phyloP scores from a whole-genome alignment of 2,329 filamentous ascomycete species.

The Pseudogymnoascus sp. region DNA sequence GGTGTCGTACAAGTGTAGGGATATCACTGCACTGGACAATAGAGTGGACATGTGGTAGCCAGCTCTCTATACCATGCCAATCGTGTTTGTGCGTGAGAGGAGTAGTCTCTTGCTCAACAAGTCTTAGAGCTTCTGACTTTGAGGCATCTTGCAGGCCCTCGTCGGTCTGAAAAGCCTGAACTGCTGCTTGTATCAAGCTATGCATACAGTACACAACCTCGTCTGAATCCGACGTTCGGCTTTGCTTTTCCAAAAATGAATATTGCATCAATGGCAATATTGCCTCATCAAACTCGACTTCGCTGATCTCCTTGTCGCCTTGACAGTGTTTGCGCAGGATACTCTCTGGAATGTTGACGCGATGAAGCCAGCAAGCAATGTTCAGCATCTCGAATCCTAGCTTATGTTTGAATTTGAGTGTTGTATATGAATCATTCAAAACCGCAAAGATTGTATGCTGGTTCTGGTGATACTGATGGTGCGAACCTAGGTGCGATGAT shows the following conservation, averaged over 20 bases:
- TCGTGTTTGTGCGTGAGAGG: neutral
- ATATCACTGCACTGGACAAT: neutral
- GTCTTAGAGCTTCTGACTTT: neutral
- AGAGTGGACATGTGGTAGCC: neutral
- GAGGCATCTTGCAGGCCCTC: neutral
- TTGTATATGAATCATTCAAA: neutral
- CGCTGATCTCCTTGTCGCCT: neutral
- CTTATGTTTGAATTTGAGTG: neutral
- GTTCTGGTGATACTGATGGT: neutral
- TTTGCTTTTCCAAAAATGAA: neutral
- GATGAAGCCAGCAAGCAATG: neutral
- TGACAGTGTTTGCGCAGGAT: neutral
- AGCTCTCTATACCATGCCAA: neutral
- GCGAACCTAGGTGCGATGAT: neutral
- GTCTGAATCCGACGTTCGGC: neutral
- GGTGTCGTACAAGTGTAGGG: neutral
- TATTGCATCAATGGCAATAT: neutral
- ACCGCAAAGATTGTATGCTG: neutral
- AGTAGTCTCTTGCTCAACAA: neutral
- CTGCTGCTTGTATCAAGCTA: neutral
- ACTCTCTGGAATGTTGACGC: neutral
- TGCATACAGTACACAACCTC: neutral
- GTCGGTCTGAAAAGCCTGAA: neutral
- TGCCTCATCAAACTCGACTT: neutral
- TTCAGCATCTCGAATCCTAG: neutral